These are phyloP conservation scores for Pseudogymnoascus sp. DNA, from an alignment of 2,329 filamentous ascomycete species.

Conservation along the genomic window DNA sequence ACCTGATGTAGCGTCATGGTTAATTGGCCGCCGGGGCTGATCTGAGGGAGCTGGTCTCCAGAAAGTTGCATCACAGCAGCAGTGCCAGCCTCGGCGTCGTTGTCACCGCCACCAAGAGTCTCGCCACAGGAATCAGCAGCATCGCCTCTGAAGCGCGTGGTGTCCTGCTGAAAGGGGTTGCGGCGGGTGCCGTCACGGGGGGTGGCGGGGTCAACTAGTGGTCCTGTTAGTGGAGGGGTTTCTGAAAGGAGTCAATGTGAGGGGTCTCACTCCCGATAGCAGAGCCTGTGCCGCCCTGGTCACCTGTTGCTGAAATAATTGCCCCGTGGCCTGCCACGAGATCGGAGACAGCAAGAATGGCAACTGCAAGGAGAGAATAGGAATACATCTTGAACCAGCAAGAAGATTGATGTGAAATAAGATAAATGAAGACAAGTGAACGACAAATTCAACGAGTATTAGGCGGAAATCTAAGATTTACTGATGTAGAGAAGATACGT, in stretches of 20 bases:
- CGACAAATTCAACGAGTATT: neutral
- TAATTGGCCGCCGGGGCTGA: slow-evolving; percentile 47
- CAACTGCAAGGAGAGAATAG: slow-evolving; percentile 32
- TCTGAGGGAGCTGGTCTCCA: slow-evolving; percentile 48
- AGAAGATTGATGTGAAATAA: neutral
- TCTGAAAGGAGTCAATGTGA: neutral
- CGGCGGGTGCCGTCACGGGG: slow-evolving; percentile 53
- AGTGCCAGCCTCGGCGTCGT: slow-evolving; percentile 49
- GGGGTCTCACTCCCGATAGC: slow-evolving; percentile 38
- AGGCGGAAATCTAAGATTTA: neutral
- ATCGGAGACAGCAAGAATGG: slow-evolving; percentile 44
- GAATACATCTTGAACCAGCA: slow-evolving; percentile 31
- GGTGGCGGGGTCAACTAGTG: slow-evolving; percentile 43
- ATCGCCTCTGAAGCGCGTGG: slow-evolving; percentile 50
- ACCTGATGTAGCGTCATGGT: slow-evolving; percentile 59
- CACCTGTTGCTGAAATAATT: slow-evolving; percentile 49
- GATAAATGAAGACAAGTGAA: too few relatives aligned
- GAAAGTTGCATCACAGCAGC: slow-evolving; percentile 48
- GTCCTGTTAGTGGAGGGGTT: slow-evolving; percentile 27
- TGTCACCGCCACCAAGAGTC: slow-evolving; percentile 48
- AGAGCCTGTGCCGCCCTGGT: slow-evolving; percentile 44
- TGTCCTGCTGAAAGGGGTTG: slow-evolving; percentile 55
- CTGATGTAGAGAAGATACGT: neutral
- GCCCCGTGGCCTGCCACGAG: slow-evolving; percentile 53
- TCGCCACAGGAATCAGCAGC: slow-evolving; percentile 46